Evolutionary conservation across 768 basidiomycete species (phyloP), one percentile per base, ranked within the genome.

Genomic region (Mycena filopes): DNA sequence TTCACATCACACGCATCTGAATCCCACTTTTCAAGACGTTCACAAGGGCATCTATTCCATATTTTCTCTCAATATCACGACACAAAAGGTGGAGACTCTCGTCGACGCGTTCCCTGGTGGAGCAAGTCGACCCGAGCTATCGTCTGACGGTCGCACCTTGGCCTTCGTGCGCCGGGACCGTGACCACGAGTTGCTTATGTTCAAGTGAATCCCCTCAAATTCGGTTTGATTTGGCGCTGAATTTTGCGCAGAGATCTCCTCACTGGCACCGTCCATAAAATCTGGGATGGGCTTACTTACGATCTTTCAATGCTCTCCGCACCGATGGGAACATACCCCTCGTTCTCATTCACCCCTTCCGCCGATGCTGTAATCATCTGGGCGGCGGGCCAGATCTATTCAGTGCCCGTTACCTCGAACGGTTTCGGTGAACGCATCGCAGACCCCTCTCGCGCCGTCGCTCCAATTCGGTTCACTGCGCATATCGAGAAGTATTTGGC

Each of bases 261-360:
- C 41, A 89, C 89, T 0, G 91, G 91, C 20, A 89, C 88, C 3
- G 77, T 90, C 41, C 85, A 84, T 68, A 76, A 92, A 70, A 74
- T 87, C 20, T 92, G 89, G 88, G 77, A 91, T 58, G 91, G 89
- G 0, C 79, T 93, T 33, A 88, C 83, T 2, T 91, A 90, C 70
- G 91, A 93, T 72, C 79, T 88, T n/a, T 81, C 81, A 23, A 73
- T 74, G 12, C 80, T 91, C 54, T 91, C 87, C 11, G 89, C 90
- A 16, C 91, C 91, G 0, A 92, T 92, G 89, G 89, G 90, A 13
- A 93, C 91, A 42, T 93, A 93, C 68, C 91, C 91, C 0, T 88
- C 89, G 1, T 93, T 90, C 71, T 82, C 90, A 11, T 92, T 92
- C 75, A 83, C 87, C 0, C 88, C 87, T 0, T 75, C 78, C 20